Conservation (phyloP, 345 rosid species). For the Arabidopsis arenosa region DNA sequence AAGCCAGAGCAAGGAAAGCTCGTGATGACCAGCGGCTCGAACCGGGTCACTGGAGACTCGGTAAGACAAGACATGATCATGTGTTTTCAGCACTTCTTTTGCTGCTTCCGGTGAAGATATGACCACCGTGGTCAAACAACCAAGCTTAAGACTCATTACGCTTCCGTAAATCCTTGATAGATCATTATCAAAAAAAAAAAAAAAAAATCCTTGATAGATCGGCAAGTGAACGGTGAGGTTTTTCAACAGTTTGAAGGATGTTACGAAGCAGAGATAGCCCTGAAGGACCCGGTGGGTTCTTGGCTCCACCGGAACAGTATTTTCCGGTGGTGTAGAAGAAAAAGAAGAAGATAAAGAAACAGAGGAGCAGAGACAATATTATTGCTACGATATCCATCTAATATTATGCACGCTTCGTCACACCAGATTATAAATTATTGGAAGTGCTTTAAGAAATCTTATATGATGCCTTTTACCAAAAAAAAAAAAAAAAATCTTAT, state of each 20-base stretch:
- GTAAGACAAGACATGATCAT: slow-evolving; percentile 45
- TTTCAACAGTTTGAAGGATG: slow-evolving; percentile 48
- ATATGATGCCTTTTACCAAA: too few relatives aligned
- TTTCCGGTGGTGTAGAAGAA: slow-evolving; percentile 6
- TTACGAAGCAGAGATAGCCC: slow-evolving; percentile 52
- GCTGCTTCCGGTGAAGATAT: slow-evolving; percentile 51
- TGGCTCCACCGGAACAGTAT: slow-evolving; percentile 2
- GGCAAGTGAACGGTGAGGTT: slow-evolving; percentile 47
- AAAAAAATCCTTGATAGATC: slow-evolving; percentile 47
- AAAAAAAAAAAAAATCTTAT: too few relatives aligned
- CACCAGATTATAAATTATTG: background rate
- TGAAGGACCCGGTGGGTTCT: slow-evolving; percentile 48
- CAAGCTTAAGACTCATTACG: slow-evolving; percentile 51
- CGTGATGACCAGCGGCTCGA: slow-evolving; percentile 43
- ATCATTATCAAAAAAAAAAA: too few relatives aligned
- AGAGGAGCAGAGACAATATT: slow-evolving; percentile 22
- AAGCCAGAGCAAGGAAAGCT: slow-evolving; percentile 46
- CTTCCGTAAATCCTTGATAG: slow-evolving; percentile 52
- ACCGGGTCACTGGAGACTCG: slow-evolving; percentile 43
- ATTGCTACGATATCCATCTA: slow-evolving; percentile 27
- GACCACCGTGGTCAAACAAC: slow-evolving; percentile 48
- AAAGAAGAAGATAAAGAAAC: slow-evolving; percentile 13
- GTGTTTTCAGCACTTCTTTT: slow-evolving; percentile 52
- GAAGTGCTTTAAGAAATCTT: background rate
- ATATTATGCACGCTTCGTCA: slow-evolving; percentile 1